Evolutionary conservation across 441 rosid species (phyloP), one percentile per base, ranked within the genome.

Genomic region (Macaranga tanarius): DNA sequence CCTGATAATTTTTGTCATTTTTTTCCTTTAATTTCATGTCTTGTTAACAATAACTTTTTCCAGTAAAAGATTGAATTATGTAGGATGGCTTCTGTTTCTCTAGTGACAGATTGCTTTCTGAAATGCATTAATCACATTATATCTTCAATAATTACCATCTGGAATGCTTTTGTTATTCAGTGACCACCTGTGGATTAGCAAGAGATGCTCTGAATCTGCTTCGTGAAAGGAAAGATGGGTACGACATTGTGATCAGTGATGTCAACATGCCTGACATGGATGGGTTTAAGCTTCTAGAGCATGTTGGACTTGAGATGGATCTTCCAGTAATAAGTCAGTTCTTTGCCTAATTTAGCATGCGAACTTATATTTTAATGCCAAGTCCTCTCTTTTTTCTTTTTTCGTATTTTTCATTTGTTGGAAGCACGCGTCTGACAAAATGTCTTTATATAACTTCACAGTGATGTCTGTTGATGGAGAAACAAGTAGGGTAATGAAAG

Each of bases 121-220:
- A 5, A 22, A 4, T 28, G 23, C 52, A 23, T 25, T 9, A 3
- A 31, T 26, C 12, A n/a, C 59, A 31, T 59, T n/a, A 44, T 38
- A 23, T 55, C 50, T 64, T 26, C 54, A 17, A 48, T 50, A 71
- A 65, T 73, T 75, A 48, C 20, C 51, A 59, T 73, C 25, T 66
- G 68, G 67, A 38, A 65, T 79, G 58, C 55, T 67, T 56, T 65
- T 67, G n/a, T 81, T 71, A 73, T 83, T 50, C 83, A 95, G 99
- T 95, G 64, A 95, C 97, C n/a, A 92, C 96, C 0, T 90, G 97
- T 61, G 86, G 89, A 54, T 85, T 92, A 73, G 99, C 98, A 62
- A 90, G 92, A 82, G 94, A 92, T 44, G 99, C 98, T 64, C 74
- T 95, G 71, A 80, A 56, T 82, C 72, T 90, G 72, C 96, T 92